Evolutionary conservation across 1,284 basidiomycete genomes (phyloP).

Genomic region (Cryptococcus deneoformans): DNA sequence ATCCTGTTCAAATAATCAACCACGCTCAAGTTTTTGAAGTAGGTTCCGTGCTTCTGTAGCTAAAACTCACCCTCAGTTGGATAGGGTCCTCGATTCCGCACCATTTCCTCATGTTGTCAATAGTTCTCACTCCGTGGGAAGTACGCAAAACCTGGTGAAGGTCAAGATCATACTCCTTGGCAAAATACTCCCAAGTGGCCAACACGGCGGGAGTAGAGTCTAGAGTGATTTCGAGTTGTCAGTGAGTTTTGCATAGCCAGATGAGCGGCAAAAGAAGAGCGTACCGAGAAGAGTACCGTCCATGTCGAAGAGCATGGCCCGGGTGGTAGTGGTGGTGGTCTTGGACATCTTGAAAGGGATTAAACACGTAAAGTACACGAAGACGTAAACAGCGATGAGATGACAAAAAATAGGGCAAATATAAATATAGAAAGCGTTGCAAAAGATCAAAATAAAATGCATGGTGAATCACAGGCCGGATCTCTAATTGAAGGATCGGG

Average conservation of each 20-base stretch:
- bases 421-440: no score
- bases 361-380: no score
- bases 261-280: slow-evolving; percentile 3
- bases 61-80: slow-evolving; percentile 44
- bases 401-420: no score
- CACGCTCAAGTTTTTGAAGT: background rate
- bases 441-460: no score
- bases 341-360: background rate
- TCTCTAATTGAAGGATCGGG: no score
- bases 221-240: background rate
- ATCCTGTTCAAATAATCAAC: slow-evolving; percentile 7
- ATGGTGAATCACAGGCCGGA: no score
- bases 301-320: slow-evolving; percentile 45
- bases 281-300: slow-evolving; percentile 47
- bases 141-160: slow-evolving; percentile 46
- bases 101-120: slow-evolving; percentile 67
- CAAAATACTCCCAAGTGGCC: slow-evolving; percentile 46
- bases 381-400: no score
- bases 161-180: slow-evolving; percentile 42
- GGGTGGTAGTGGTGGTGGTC: background rate
- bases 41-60: background rate
- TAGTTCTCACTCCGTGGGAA: slow-evolving; percentile 68
- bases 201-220: slow-evolving; percentile 47
- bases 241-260: background rate
- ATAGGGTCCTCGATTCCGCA: slow-evolving; percentile 61